A percentile compares a stretch with the other conserved stretches of the same genome.
Conservation (phyloP, 23 red algal genomes). For the Gracilaria domingensis region DNA sequence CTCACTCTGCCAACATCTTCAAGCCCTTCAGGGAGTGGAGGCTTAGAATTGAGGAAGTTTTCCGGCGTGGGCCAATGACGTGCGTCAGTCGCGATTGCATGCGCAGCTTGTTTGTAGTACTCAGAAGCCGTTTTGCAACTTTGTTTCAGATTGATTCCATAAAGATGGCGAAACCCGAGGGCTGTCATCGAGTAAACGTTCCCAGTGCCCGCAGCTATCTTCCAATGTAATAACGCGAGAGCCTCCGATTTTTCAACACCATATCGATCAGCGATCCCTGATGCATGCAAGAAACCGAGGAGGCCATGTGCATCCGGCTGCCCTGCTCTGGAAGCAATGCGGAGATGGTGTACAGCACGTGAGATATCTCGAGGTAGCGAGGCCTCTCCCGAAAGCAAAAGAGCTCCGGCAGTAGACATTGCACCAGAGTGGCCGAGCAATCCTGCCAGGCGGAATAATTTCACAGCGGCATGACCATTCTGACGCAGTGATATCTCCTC, state of each 20-base stretch:
- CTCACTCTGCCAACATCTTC: slow-evolving; percentile 18
- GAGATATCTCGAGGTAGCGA: slow-evolving; percentile 26
- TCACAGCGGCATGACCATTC: neutral
- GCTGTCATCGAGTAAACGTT: slow-evolving; percentile 63
- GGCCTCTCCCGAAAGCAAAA: slow-evolving; percentile 52
- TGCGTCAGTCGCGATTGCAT: slow-evolving; percentile 63
- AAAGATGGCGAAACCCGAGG: slow-evolving; percentile 58
- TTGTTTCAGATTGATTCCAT: slow-evolving; percentile 46
- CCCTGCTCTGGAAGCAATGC: slow-evolving; percentile 32
- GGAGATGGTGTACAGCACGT: slow-evolving; percentile 30
- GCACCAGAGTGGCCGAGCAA: slow-evolving; percentile 72
- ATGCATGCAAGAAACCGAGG: slow-evolving; percentile 77
- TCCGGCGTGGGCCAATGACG: slow-evolving; percentile 55
- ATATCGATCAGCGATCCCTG: slow-evolving; percentile 60
- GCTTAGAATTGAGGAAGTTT: slow-evolving; percentile 53
- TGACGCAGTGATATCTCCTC: slow-evolving; percentile 14
- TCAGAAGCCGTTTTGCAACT: slow-evolving; percentile 47
- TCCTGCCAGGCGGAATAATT: slow-evolving; percentile 57
- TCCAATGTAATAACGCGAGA: slow-evolving; percentile 61
- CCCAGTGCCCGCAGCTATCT: slow-evolving; percentile 64
- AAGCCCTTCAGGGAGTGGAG: slow-evolving; percentile 57
- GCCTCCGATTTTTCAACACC: slow-evolving; percentile 40
- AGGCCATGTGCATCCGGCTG: slow-evolving; percentile 85
- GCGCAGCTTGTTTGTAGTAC: slow-evolving; percentile 68
- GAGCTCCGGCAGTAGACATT: slow-evolving; percentile 24